Evolutionary conservation across 139 green algal genomes (phyloP).

Genomic region (Tetraselmis striata): DNA sequence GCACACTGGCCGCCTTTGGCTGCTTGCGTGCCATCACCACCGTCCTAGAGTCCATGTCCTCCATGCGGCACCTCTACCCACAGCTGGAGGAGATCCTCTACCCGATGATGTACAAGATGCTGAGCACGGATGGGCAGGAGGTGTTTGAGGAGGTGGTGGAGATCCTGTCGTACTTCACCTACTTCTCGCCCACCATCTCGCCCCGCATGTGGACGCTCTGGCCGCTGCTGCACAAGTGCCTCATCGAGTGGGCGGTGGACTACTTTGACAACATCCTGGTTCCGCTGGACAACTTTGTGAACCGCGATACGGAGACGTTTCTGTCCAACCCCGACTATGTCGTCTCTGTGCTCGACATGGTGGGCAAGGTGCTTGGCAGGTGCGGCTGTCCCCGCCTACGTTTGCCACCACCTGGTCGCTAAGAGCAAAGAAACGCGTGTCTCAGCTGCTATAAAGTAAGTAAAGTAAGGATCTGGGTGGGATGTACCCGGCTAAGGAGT

Average conservation of each 20-base stretch:
- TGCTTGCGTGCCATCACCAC: constrained; percentile 85
- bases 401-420: neutral
- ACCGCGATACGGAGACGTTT: constrained; percentile 64
- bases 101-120: constrained; percentile 76
- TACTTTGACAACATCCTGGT: constrained; percentile 75
- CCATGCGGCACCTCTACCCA: constrained; percentile 64
- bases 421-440: too few species aligned
- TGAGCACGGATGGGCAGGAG: constrained; percentile 64
- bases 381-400: neutral
- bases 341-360: constrained; percentile 22
- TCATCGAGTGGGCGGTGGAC: constrained; percentile 80
- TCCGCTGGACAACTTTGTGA: constrained; percentile 93
- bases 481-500: too few species aligned
- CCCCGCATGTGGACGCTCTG: constrained; percentile 83
- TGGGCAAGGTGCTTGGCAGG: neutral
- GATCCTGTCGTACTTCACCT: constrained; percentile 89
- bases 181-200: constrained; percentile 68
- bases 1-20: constrained; percentile 70
- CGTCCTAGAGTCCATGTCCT: constrained; percentile 75
- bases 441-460: too few species aligned
- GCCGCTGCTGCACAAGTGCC: constrained; percentile 63
- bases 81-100: constrained; percentile 79
- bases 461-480: too few species aligned
- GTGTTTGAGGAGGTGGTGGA: constrained; percentile 90
- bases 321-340: constrained; percentile 67